Base-by-base conservation (phyloP, 345 rosid species). In the Arabidopsis arenosa region DNA sequence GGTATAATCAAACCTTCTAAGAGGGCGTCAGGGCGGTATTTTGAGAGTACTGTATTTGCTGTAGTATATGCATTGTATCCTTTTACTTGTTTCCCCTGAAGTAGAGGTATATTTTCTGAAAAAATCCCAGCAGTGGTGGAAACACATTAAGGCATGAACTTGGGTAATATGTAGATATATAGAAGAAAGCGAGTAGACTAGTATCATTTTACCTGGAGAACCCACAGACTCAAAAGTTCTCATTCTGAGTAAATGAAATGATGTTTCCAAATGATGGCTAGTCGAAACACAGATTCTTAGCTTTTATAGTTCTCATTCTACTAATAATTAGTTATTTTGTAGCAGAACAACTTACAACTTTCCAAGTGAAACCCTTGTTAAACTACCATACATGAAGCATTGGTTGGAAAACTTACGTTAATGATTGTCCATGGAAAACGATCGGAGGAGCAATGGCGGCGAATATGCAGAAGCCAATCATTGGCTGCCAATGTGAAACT, bases 401-500 rank as follows among this genome's bases (percentile, higher is more conserved):
- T 8, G 23, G 26, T 39, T 23, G 26, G 41, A 74, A 79, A 55
- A 82, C 97, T 90, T 90, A 95, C 97, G 99, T 88, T 75, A 95
- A 80, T 64, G 98, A 95, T 77, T 88, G 81, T 79, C 99, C 98
- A 28, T 81, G 91, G 81, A 95, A 95, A 72, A 95, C 86, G 28
- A 95, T 41, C 12, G 99, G 99, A 40, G 99, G 99, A 66, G 99
- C 98, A 80, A 95, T 87, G 70, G 99, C 91, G 32, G 99, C 97
- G n/a, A 95, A 73, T 40, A 95, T 87, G 84, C 98, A 92, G 83
- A 95, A 93, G 48, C 85, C 94, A 77, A 92, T 80, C 21, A 18
- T 18, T 18, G 21, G 21, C 21, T 18, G 21, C 21, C 21, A 18
- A 18, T 18, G 82, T 95, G 99, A 64, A 92, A 63, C 99, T 95